Base-by-base conservation (phyloP, 2,329 filamentous ascomycete genomes). In the Blastomyces emzantsi region DNA sequence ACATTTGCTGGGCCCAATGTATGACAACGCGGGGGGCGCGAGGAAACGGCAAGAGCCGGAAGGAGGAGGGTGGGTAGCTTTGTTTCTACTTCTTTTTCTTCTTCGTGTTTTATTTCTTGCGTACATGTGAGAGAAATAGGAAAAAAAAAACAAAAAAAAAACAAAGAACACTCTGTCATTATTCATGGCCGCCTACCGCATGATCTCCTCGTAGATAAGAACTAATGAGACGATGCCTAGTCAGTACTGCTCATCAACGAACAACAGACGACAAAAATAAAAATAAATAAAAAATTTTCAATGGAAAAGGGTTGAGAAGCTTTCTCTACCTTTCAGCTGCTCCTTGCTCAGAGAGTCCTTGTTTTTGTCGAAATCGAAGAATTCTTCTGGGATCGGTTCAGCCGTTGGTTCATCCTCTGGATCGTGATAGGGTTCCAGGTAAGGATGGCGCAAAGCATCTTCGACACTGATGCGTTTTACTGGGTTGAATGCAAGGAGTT, bases 341-440 rank as follows among this genome's bases (percentile, higher is more conserved):
- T 99, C 94, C 81, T 99, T 99, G 82, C 90, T 97, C 73, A 99
- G 80, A 72, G 89, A 94, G 77, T 99, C 94, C 86, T 99, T 99
- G 83, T 97, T 96, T 85, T 97, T 97, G 80, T 99, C 94, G 77
- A 99, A 99, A 79, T 99, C 94, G 76, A 99, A 99, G 83, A 99
- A 99, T 76, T 96, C 93, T 77, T 97, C 93, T 28, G 94, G 94
- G 72, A 99, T 99, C 28, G 94, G 92, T 54, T 92, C 90, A 22
- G 94, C 94, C 15, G 91, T 97, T 60, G 94, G 94, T 83, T 99
- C 94, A 75, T 99, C 94, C 74, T 97, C 94, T 7, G 94, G 94
- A 76, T 99, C 94, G 77, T 99, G 94, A 79, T 99, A 99, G 6
- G 94, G 94, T 81, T 99, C 94, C 43, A 99, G 85, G 79, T 99